These are phyloP conservation scores for Ganoderma lucidum DNA, from an alignment of 1,284 basidiomycete species.

Conservation along the genomic window DNA sequence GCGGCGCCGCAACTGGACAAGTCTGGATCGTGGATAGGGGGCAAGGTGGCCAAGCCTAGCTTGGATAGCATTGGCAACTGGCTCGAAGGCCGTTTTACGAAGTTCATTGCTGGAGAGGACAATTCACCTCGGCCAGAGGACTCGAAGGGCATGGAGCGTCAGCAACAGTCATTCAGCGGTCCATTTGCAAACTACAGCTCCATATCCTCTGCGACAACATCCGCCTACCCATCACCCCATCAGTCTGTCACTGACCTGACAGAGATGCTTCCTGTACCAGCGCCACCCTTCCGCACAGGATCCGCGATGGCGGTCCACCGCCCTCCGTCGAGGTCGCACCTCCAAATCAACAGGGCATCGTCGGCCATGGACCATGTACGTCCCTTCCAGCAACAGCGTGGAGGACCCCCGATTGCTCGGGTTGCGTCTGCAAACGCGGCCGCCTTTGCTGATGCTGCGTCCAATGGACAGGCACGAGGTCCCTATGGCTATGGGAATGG, in stretches of 20 bases:
- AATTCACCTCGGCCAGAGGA: conserved; percentile 55
- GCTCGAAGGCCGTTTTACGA: conserved; percentile 94
- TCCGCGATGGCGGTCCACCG: conserved; percentile 66
- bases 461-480: conserved; percentile 47
- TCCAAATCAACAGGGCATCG: conserved; percentile 71
- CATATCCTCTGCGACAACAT: conserved; percentile 84
- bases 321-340: conserved; percentile 52
- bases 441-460: conserved; percentile 55
- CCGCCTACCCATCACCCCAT: conserved; percentile 75
- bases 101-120: conserved; percentile 93
- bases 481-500: conserved; percentile 42
- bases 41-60: conserved; percentile 87
- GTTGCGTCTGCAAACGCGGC: conserved; percentile 62
- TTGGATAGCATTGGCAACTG: conserved; percentile 93
- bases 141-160: conserved; percentile 50
- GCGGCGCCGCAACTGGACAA: conserved; percentile 81
- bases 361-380: conserved; percentile 80
- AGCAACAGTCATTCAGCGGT: conserved; percentile 62
- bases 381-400: conserved; percentile 45
- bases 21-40: conserved; percentile 81
- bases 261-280: conserved; percentile 45
- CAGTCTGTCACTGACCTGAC: conserved; percentile 61
- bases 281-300: conserved; percentile 59
- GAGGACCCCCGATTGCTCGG: conserved; percentile 58
- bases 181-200: conserved; percentile 96